These are phyloP conservation scores for Cordyceps tenuipes DNA, from an alignment of 2,329 filamentous ascomycete species.

Conservation along the genomic window DNA sequence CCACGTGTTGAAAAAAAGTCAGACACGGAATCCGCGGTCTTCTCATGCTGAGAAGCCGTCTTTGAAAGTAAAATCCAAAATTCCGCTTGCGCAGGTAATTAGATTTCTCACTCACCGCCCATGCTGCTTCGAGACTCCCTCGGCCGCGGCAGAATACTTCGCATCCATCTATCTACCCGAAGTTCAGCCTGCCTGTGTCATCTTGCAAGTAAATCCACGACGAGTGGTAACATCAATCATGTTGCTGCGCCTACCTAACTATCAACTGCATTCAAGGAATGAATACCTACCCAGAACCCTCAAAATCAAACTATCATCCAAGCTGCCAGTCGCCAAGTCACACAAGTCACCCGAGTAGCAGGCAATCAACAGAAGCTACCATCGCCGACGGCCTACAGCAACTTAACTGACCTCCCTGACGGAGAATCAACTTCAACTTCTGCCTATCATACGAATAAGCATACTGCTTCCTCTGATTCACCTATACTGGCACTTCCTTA, in stretches of 20 bases:
- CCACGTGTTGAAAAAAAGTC: not conserved
- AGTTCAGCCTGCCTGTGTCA: not conserved
- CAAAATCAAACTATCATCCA: no score
- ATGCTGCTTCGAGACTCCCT: not conserved
- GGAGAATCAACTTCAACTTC: no score
- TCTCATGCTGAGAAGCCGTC: slow-evolving; percentile 1
- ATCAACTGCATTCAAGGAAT: no score
- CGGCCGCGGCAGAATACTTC: slow-evolving; percentile 2
- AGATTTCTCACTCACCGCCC: not conserved
- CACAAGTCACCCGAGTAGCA: no score
- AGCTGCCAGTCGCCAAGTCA: no score
- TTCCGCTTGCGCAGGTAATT: not conserved
- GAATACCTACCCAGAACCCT: no score
- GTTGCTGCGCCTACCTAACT: not conserved
- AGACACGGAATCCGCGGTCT: not conserved
- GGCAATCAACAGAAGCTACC: no score
- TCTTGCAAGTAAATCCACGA: not conserved
- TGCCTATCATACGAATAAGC: no score
- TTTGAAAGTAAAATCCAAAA: not conserved
- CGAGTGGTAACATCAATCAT: not conserved
- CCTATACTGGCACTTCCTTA: no score
- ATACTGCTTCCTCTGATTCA: no score
- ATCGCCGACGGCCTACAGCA: no score
- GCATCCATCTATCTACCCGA: not conserved
- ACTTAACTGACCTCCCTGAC: no score